Base-by-base conservation (phyloP, 225 moss, liverwort and hornwort genomes). In the Bryoerythrophyllum caledonicum region DNA sequence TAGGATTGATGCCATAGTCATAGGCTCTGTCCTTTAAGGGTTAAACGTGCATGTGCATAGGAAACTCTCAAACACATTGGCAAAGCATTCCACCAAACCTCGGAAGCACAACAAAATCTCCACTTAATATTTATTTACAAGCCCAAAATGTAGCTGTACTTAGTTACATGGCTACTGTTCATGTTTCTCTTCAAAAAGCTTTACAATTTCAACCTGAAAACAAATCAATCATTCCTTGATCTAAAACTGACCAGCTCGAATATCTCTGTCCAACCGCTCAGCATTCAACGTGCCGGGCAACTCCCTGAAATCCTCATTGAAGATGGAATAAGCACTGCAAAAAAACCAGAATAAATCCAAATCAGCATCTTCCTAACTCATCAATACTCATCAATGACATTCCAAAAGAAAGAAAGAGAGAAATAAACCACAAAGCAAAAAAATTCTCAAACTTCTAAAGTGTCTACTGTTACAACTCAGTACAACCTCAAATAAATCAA, bases 161-260 rank as follows among this genome's bases (percentile, higher is more conserved):
- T 55, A 12, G 4, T 56, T 57, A 10, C 56, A 40, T 14, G 17
- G 38, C 14, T 63, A 2, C 41, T 56, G 35, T 43, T 44, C 3
- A 27, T 1, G 5, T 25, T 63, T 65, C 34, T 74, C 25, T 52
- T 19, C 27, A 46, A 60, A 10, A 60, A 1, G 44, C 60, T 73
- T 8, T 74, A 60, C 53, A 54, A 26, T 30, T 26, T 52, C 51
- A 55, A 19, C 24, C 14, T n/a, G 46, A 49, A 27, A 4, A 57
- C 51, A 17, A 17, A 13, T 1, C 4, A 7, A 43, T 34, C 9
- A 17, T 23, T 0, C 4, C 41, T 62, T 41, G 21, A 35, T 35
- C 70, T 78, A 89, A 24, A 89, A 86, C 62, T 89, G 88, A 64
- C 88, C 88, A 72, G 88, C 86, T 70, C 88, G 86, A 48, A 89